A percentile compares a stretch with the other conserved stretches of the same genome.
These are phyloP conservation scores for Ogataea paradorogensis DNA, from an alignment of 805 yeast species.

Conservation along the genomic window DNA sequence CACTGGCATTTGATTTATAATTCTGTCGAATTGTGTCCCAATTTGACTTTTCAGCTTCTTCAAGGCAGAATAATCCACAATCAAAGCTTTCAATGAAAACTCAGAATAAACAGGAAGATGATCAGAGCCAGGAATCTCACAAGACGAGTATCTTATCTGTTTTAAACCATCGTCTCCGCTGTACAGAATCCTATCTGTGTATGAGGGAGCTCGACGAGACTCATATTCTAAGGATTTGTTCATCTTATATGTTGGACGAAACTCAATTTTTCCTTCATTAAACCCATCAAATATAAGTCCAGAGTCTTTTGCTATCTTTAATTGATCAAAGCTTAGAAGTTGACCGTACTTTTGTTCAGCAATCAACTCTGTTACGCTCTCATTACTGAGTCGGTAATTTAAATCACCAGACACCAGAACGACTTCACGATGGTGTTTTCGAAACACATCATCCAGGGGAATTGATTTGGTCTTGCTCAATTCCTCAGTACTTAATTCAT, in stretches of 20 bases:
- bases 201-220: constrained; percentile 47
- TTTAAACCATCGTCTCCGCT: constrained; percentile 24
- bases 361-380: constrained; percentile 24
- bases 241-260: constrained; percentile 56
- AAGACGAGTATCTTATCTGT: constrained; percentile 20
- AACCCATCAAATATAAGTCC: constrained; percentile 42
- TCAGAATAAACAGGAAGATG: constrained; percentile 53
- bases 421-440: constrained; percentile 20
- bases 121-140: constrained; percentile 41
- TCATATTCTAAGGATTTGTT: constrained; percentile 27
- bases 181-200: constrained; percentile 55
- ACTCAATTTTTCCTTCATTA: constrained; percentile 44
- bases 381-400: constrained; percentile 41
- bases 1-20: constrained; percentile 29
- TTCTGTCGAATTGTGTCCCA: constrained; percentile 29
- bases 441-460: constrained; percentile 13
- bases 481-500: constrained; percentile 19
- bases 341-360: constrained; percentile 19
- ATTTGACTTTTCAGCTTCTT: constrained; percentile 36
- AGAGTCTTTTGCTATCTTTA: constrained; percentile 34
- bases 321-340: constrained; percentile 43
- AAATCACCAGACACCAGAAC: constrained; percentile 51
- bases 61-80: constrained; percentile 39
- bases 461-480: constrained; percentile 9
- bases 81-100: constrained; percentile 30